Evolutionary conservation across 2,329 filamentous ascomycete species (phyloP).

Genomic region (Colletotrichum salicis): DNA sequence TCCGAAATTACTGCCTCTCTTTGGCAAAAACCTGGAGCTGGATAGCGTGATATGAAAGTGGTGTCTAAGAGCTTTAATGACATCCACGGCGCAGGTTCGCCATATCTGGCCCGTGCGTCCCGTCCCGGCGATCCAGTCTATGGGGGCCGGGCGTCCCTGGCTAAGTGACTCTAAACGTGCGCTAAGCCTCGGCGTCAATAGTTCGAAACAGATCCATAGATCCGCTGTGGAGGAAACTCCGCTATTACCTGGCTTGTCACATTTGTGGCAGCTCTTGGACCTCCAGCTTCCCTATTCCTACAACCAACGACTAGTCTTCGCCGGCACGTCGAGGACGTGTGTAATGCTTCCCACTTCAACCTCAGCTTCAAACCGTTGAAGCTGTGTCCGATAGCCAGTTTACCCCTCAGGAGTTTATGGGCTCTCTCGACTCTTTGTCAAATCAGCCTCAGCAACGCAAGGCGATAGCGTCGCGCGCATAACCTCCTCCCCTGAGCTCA

Average conservation of each 20-base stretch:
- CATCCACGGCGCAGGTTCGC: no score
- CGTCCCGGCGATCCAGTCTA: conserved; percentile 1
- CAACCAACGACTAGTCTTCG: background rate
- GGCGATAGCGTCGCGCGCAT: background rate
- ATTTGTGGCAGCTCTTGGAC: background rate
- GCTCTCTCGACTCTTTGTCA: background rate
- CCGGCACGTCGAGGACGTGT: background rate
- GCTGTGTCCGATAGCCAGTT: background rate
- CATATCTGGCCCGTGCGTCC: conserved; percentile 9
- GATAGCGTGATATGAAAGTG: background rate
- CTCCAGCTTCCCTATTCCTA: background rate
- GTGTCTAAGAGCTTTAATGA: background rate
- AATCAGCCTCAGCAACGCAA: background rate
- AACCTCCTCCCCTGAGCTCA: background rate
- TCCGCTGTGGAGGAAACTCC: conserved; percentile 22
- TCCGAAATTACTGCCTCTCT: background rate
- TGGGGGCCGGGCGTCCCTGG: background rate
- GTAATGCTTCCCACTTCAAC: background rate
- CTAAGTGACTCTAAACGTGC: background rate
- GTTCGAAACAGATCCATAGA: conserved; percentile 7
- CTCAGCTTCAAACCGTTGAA: background rate
- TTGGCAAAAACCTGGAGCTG: background rate
- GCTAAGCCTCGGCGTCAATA: background rate
- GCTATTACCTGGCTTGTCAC: conserved; percentile 5
- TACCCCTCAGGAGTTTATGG: background rate